A percentile compares a stretch with the other conserved stretches of the same genome.
Conservation (phyloP, 306 rosid species). For the Betula pendula region DNA sequence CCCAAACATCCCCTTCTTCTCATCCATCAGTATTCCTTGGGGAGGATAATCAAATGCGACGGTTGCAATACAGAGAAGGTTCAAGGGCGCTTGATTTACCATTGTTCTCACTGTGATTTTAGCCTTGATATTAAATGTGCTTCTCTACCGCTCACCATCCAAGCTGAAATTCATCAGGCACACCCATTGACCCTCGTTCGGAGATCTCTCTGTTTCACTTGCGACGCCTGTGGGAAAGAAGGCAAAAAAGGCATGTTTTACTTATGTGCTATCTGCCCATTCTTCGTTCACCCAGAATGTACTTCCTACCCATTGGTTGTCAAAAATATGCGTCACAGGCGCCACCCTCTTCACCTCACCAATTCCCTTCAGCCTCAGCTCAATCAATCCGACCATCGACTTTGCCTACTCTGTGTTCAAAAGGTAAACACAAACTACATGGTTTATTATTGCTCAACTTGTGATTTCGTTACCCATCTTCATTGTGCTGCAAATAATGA, state of each 20-base stretch:
- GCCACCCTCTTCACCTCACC: no score
- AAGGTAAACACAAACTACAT: background rate
- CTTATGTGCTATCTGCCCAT: background rate
- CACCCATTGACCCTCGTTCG: background rate
- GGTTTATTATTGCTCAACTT: background rate
- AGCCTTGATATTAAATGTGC: background rate
- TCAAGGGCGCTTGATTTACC: background rate
- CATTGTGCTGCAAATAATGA: background rate
- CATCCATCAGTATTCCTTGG: accelerated
- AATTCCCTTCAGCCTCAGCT: no score
- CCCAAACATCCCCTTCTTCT: background rate
- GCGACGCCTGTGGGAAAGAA: background rate
- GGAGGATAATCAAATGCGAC: background rate
- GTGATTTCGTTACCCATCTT: background rate
- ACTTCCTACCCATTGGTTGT: no score
- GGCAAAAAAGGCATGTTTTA: background rate
- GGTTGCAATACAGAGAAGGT: background rate
- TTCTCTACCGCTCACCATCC: background rate
- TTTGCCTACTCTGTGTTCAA: background rate
- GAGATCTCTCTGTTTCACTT: background rate
- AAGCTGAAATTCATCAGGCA: background rate
- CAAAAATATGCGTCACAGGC: no score
- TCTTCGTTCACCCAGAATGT: background rate
- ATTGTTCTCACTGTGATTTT: background rate
- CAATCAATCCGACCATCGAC: background rate